A percentile compares a stretch with the other conserved stretches of the same genome.
Conservation (phyloP, 2,329 filamentous ascomycete species). For the Scedosporium minutisporum region DNA sequence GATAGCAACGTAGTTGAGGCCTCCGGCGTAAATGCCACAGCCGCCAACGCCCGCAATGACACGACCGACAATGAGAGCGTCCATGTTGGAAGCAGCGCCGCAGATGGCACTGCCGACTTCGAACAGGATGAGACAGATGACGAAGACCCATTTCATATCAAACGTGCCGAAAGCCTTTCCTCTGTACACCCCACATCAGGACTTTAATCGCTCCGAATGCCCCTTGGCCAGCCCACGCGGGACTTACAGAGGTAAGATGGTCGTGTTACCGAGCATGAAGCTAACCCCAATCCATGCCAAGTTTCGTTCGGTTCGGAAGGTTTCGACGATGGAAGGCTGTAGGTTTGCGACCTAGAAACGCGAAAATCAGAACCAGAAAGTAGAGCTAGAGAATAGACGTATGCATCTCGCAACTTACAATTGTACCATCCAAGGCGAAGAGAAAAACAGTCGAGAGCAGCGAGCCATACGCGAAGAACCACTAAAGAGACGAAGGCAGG, state of each 20-base stretch:
- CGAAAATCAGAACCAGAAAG: too few species aligned
- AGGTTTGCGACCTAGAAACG: not conserved
- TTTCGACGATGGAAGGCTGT: not conserved
- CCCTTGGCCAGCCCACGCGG: not conserved
- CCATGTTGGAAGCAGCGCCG: slow-evolving; percentile 28
- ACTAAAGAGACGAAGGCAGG: not conserved
- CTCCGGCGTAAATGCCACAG: slow-evolving; percentile 26
- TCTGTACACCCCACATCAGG: not conserved
- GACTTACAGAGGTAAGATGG: not conserved
- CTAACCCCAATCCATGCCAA: slow-evolving; percentile 1
- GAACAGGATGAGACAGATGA: slow-evolving; percentile 16
- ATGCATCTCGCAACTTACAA: not conserved
- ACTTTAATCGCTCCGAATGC: too few species aligned
- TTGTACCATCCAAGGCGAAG: not conserved
- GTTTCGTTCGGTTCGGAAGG: not conserved
- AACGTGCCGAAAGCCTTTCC: slow-evolving; percentile 30
- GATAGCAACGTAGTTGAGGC: slow-evolving; percentile 15
- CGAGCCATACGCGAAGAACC: not conserved
- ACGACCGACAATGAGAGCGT: slow-evolving; percentile 35
- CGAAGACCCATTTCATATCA: slow-evolving; percentile 31
- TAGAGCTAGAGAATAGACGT: not conserved
- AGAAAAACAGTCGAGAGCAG: not conserved
- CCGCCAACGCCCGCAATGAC: slow-evolving; percentile 31
- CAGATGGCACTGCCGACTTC: slow-evolving; percentile 22
- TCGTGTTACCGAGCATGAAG: not conserved